phyloP scores from a whole-genome alignment of 2,329 filamentous ascomycete genomes.

The Chaetomium sp. region DNA sequence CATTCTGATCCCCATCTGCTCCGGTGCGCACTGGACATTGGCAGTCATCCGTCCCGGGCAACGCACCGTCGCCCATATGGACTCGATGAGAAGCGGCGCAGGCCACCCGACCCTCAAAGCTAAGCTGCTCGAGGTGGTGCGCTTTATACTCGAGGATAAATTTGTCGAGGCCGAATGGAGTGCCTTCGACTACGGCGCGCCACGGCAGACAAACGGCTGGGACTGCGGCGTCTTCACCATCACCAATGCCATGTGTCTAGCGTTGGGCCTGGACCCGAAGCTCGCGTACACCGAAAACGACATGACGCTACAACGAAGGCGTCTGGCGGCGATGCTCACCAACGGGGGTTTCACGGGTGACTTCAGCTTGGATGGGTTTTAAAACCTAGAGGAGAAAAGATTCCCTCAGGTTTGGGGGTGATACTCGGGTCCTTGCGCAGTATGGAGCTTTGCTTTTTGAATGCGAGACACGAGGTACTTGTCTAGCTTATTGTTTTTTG shows the following conservation, averaged over 20 bases:
- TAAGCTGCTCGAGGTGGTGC: slow-evolving; percentile 48
- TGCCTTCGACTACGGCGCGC: slow-evolving; percentile 42
- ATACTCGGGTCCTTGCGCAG: too few species aligned
- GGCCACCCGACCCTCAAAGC: slow-evolving; percentile 33
- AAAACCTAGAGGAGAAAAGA: slow-evolving; percentile 4
- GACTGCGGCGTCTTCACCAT: slow-evolving; percentile 76
- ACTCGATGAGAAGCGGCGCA: slow-evolving; percentile 49
- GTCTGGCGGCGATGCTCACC: slow-evolving; percentile 59
- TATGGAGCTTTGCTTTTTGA: too few species aligned
- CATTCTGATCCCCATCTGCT: slow-evolving; percentile 64
- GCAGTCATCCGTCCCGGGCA: slow-evolving; percentile 57
- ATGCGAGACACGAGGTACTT: too few species aligned
- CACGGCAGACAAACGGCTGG: slow-evolving; percentile 57
- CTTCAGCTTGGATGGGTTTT: slow-evolving; percentile 43
- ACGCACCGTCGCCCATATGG: slow-evolving; percentile 60
- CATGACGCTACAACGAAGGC: slow-evolving; percentile 52
- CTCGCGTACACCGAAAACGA: slow-evolving; percentile 44
- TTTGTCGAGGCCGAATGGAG: slow-evolving; percentile 57
- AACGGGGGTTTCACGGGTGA: slow-evolving; percentile 60
- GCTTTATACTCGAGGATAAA: slow-evolving; percentile 47
- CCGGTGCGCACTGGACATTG: slow-evolving; percentile 63
- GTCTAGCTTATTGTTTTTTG: too few species aligned
- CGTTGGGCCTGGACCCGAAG: slow-evolving; percentile 46
- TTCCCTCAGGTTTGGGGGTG: not conserved
- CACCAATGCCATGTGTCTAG: slow-evolving; percentile 61